These are phyloP conservation scores for Phytophthora pini DNA, from an alignment of 352 stramenopile genomes.

Conservation along the genomic window DNA sequence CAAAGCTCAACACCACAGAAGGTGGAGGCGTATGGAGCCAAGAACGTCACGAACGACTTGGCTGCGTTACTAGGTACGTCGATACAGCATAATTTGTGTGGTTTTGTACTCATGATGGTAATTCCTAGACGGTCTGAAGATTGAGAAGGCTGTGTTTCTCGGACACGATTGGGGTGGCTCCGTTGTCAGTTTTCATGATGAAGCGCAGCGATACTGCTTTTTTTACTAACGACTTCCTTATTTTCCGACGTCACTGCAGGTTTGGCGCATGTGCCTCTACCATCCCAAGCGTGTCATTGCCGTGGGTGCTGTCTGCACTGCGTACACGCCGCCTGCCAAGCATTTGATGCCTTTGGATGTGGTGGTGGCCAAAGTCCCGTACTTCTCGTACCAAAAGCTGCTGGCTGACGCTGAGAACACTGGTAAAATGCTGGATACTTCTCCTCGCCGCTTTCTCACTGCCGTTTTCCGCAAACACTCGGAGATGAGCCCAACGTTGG, in stretches of 20 bases:
- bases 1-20: constrained; percentile 59
- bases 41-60: constrained; percentile 66
- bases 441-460: constrained; percentile 57
- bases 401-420: constrained; percentile 49
- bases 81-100: too few relatives aligned
- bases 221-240: constrained; percentile 1
- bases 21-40: constrained; percentile 56
- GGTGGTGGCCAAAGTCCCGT: constrained; percentile 52
- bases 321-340: constrained; percentile 58
- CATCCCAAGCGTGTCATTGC: constrained; percentile 65
- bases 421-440: constrained; percentile 45
- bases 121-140: constrained; percentile 59
- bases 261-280: constrained; percentile 78
- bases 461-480: constrained; percentile 55
- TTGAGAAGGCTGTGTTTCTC: constrained; percentile 72
- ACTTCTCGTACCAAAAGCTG: constrained; percentile 76
- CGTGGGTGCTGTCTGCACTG: constrained; percentile 70
- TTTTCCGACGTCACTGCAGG: constrained; percentile 3
- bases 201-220: too few relatives aligned
- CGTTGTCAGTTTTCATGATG: constrained; percentile 21
- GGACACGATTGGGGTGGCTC: constrained; percentile 78
- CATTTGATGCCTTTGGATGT: constrained; percentile 48
- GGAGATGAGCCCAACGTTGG: constrained; percentile 35
- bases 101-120: not conserved
- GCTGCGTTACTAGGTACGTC: constrained; percentile 52